These are phyloP conservation scores for Populus hybrid DNA, from an alignment of 441 rosid species.

Conservation along the genomic window DNA sequence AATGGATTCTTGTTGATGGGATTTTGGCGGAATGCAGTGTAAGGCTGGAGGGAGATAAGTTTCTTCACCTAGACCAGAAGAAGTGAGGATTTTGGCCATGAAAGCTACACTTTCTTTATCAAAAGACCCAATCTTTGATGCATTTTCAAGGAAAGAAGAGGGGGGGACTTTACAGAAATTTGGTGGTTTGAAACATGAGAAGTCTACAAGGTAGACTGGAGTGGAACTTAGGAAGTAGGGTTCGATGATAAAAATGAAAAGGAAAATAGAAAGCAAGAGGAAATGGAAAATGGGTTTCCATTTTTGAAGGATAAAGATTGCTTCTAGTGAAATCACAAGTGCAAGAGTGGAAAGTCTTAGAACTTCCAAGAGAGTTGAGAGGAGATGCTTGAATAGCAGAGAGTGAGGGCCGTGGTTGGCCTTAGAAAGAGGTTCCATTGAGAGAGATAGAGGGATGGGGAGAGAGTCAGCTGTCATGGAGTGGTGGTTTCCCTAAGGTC, in stretches of 20 bases:
- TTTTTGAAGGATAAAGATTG: slow-evolving; percentile 16
- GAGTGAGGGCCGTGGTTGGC: background rate
- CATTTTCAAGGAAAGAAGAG: slow-evolving; percentile 37
- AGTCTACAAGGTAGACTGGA: slow-evolving; percentile 43
- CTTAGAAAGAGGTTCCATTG: slow-evolving; percentile 13
- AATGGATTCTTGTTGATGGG: slow-evolving; percentile 34
- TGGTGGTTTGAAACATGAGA: slow-evolving; percentile 54
- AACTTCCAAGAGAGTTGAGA: slow-evolving; percentile 15
- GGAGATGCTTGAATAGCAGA: slow-evolving; percentile 10
- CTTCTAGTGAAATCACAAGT: slow-evolving; percentile 10
- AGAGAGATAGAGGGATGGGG: background rate
- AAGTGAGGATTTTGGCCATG: slow-evolving; percentile 50
- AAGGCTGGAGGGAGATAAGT: slow-evolving; percentile 57
- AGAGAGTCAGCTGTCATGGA: background rate
- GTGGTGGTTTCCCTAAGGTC: background rate
- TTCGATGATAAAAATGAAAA: slow-evolving; percentile 7
- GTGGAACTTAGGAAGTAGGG: slow-evolving; percentile 19
- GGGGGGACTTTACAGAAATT: slow-evolving; percentile 34
- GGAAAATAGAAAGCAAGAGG: slow-evolving; percentile 9
- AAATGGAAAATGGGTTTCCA: slow-evolving; percentile 26
- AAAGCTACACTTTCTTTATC: slow-evolving; percentile 43
- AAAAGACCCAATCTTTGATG: slow-evolving; percentile 31
- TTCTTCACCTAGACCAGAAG: slow-evolving; percentile 45
- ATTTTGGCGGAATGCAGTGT: slow-evolving; percentile 47
- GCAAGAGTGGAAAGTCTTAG: slow-evolving; percentile 14